Percentiles rank a stretch among this genome's conserved stretches.
These are phyloP conservation scores for Diplodia scrobiculata DNA, from an alignment of 2,329 filamentous ascomycete genomes.

Conservation along the genomic window DNA sequence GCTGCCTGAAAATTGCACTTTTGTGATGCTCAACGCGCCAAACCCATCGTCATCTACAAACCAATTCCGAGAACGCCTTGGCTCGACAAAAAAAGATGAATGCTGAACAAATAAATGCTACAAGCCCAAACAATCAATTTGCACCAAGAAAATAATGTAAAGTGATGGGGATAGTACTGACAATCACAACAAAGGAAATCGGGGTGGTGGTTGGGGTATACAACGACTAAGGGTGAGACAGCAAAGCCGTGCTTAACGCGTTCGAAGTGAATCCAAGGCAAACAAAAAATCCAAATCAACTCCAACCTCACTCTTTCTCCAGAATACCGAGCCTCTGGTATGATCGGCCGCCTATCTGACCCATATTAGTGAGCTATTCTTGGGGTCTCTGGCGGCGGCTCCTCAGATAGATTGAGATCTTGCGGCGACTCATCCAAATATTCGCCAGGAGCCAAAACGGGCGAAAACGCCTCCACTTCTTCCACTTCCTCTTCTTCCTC, in stretches of 20 bases:
- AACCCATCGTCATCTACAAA: constrained; percentile 9
- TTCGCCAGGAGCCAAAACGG: constrained; percentile 32
- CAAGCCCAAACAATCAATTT: constrained; percentile 6
- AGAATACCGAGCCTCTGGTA: background rate
- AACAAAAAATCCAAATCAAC: constrained; percentile 20
- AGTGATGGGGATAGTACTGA: constrained; percentile 1
- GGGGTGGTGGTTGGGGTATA: constrained; percentile 25
- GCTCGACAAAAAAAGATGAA: background rate
- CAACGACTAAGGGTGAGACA: constrained; percentile 19
- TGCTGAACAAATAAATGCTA: constrained; percentile 1
- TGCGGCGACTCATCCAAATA: constrained; percentile 34
- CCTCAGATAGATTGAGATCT: constrained; percentile 24
- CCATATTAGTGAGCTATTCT: constrained; percentile 4
- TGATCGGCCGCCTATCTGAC: background rate
- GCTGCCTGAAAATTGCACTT: background rate
- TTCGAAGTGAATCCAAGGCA: constrained; percentile 14
- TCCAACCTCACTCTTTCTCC: constrained; percentile 5
- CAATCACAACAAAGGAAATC: constrained; percentile 16
- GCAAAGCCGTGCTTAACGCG: constrained; percentile 7
- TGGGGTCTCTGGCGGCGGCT: constrained; percentile 20
- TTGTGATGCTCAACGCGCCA: constrained; percentile 1
- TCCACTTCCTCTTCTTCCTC: constrained; percentile 33
- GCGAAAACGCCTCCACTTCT: constrained; percentile 29
- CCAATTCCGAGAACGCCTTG: constrained; percentile 8
- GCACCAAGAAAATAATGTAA: background rate